Base-by-base conservation (phyloP, 2,329 filamentous ascomycete genomes). In the Diaporthe australafricana region DNA sequence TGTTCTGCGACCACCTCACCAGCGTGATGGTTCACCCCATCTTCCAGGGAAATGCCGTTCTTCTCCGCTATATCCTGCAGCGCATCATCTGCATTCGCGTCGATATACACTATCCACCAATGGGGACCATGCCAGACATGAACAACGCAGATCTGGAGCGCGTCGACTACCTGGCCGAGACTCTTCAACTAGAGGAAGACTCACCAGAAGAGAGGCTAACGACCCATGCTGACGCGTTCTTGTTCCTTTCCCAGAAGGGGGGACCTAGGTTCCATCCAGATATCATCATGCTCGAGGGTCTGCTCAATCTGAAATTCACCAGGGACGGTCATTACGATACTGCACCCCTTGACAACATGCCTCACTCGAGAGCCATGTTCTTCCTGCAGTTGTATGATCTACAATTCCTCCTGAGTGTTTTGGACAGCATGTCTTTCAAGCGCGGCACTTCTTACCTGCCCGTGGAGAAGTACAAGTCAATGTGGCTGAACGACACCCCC, bases 321-420 rank as follows among this genome's bases (percentile, higher is more conserved):
- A 38, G 22, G 8, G 42, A 50, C 35, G 42, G 16, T 11, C 20
- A 42, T 5, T 27, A 32, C 1, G 14, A 30, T 27, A 32, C 53
- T 63, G 60, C 60, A 22, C 60, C 66, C 5, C 17, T 42, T 7
- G 66, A 69, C 16, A 47, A 42, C 17, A 35, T 27, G 6, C 42
- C 48, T 9, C 8, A 66, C 60, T 27, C 47, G 3, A 14, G 48
- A 8, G 47, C 5, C 16, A 48, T 70, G n/a, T 66, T 66, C 38
- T 65, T 38, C 27, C 12, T 70, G 3, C 68, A 66, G 17, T 16
- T 53, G 38, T 66, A 60, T 38, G 68, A 66, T 25, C 27, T 70
- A 1, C 38, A 56, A 6, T 65, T 56, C 17, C 68, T 70, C 14
- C 1, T 66, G n/a, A 17, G 30, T 8, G 38, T 66, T 12, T 14